Percentiles rank a stretch among this genome's conserved stretches.
phyloP scores from a whole-genome alignment of 1,284 basidiomycete species.

The Heterobasidion irregulare region DNA sequence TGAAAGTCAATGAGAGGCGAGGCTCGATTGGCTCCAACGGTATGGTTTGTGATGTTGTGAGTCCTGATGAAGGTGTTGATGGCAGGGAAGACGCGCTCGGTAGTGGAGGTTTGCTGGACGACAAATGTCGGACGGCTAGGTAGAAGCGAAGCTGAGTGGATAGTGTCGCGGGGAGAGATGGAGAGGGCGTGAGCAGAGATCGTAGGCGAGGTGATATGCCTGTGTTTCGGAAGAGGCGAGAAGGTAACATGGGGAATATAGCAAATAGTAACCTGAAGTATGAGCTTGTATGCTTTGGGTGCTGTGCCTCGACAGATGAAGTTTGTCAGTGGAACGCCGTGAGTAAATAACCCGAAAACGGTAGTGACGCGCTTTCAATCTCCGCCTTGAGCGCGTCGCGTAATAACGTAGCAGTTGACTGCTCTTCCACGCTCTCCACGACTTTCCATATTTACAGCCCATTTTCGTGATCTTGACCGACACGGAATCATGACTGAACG shows the following conservation, averaged over 20 bases:
- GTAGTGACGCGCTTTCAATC: slow-evolving; percentile 34
- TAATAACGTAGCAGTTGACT: no score
- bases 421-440: no score
- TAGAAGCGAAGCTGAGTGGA: slow-evolving; percentile 6
- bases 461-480: neutral
- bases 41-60: slow-evolving; percentile 20
- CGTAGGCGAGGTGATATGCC: slow-evolving; percentile 31
- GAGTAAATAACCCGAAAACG: neutral
- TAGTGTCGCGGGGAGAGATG: slow-evolving; percentile 25
- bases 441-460: slow-evolving; percentile 1
- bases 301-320: no score
- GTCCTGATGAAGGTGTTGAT: slow-evolving; percentile 12
- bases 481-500: slow-evolving; percentile 18
- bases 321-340: neutral
- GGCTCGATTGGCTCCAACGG: slow-evolving; percentile 32
- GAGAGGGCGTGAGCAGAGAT: slow-evolving; percentile 26
- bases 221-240: slow-evolving; percentile 31
- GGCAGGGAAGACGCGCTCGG: neutral
- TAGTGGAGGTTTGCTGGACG: slow-evolving; percentile 1
- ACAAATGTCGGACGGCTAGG: slow-evolving; percentile 6
- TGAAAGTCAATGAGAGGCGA: slow-evolving; percentile 73
- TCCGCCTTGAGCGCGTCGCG: slow-evolving; percentile 20
- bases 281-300: neutral
- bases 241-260: slow-evolving; percentile 27
- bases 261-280: neutral